These are phyloP conservation scores for Suhomyces pyralidae DNA, from an alignment of 805 yeast genomes.

Conservation along the genomic window DNA sequence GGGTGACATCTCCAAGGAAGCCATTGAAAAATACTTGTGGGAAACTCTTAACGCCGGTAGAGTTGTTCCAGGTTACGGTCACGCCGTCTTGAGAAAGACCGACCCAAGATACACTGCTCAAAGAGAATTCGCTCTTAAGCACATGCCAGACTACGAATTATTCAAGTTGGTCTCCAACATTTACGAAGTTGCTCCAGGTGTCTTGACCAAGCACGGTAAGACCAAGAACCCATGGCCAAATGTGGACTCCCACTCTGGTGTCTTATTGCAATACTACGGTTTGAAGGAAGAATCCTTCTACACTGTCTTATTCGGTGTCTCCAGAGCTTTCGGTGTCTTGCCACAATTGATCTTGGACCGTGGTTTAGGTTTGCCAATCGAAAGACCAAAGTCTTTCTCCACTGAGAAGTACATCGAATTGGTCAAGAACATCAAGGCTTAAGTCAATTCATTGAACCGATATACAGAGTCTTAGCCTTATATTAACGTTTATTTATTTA, in stretches of 20 bases:
- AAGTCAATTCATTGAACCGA: not conserved
- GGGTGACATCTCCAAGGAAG: constrained; percentile 53
- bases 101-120: constrained; percentile 80
- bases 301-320: constrained; percentile 80
- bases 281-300: constrained; percentile 68
- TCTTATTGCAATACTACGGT: constrained; percentile 76
- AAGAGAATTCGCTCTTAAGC: constrained; percentile 63
- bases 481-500: constrained; percentile 12
- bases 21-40: constrained; percentile 71
- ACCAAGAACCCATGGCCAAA: constrained; percentile 85
- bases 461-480: not conserved
- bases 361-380: constrained; percentile 72
- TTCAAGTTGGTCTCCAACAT: constrained; percentile 65
- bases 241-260: constrained; percentile 79
- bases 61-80: constrained; percentile 87
- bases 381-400: constrained; percentile 64
- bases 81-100: constrained; percentile 79
- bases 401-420: constrained; percentile 76
- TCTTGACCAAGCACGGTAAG: constrained; percentile 74
- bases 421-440: constrained; percentile 46
- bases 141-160: constrained; percentile 59
- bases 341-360: constrained; percentile 80
- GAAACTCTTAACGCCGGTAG: constrained; percentile 65
- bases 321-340: constrained; percentile 76
- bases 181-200: constrained; percentile 71